Conservation (phyloP, 164 flowering plant genomes). For the Aristolochia fimbriata region DNA sequence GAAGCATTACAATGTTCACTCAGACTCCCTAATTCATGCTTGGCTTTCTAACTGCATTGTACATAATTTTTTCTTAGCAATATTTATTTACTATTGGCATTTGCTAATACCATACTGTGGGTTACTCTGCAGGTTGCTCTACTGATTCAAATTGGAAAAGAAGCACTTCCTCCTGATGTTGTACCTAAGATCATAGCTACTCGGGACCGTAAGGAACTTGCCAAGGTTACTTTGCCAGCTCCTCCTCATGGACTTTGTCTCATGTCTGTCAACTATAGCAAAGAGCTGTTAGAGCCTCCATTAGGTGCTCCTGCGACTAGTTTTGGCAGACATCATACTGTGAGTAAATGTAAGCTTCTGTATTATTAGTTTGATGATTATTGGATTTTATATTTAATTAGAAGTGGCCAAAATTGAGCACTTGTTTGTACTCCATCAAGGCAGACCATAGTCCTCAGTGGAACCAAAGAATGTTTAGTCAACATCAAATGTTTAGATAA, state of each 20-base stretch:
- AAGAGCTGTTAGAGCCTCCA: slow-evolving; percentile 53
- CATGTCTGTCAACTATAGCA: slow-evolving; percentile 44
- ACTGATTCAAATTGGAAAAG: slow-evolving; percentile 76
- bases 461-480: too few species aligned
- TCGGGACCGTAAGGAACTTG: slow-evolving; percentile 70
- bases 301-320: slow-evolving; percentile 37
- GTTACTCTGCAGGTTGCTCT: slow-evolving; percentile 53
- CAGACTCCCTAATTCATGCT: too few species aligned
- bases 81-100: too few species aligned
- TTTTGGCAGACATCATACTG: slow-evolving; percentile 54
- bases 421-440: too few species aligned
- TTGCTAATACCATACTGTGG: too few species aligned
- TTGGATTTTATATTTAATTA: background rate
- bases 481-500: too few species aligned
- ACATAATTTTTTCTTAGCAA: too few species aligned
- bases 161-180: slow-evolving; percentile 73
- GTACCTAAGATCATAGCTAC: slow-evolving; percentile 57
- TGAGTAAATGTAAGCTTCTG: slow-evolving; percentile 66
- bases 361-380: slow-evolving; percentile 19
- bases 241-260: slow-evolving; percentile 86
- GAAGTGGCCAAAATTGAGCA: too few species aligned
- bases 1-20: too few species aligned
- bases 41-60: too few species aligned
- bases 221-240: slow-evolving; percentile 47
- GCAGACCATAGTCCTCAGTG: too few species aligned